Conservation (phyloP, 2,329 filamentous ascomycete species). For the Emmonsiellopsis sp. region DNA sequence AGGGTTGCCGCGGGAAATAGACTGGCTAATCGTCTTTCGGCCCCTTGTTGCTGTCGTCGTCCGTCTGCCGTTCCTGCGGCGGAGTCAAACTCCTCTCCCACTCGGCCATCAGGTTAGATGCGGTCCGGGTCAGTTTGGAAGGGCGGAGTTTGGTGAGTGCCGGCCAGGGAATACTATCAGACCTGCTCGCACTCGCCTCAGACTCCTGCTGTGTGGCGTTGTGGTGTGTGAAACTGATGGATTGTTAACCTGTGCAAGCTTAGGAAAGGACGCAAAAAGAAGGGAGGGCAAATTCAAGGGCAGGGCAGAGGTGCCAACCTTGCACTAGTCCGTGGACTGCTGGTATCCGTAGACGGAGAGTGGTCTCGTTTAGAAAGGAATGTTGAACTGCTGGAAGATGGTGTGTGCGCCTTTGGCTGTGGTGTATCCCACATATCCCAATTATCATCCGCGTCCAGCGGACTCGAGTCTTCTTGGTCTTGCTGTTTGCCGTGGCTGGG, state of each 20-base stretch:
- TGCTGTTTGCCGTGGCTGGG: slow-evolving; percentile 19
- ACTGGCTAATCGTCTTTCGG: not conserved
- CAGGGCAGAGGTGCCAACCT: slow-evolving; percentile 34
- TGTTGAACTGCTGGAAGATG: slow-evolving; percentile 40
- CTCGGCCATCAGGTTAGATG: slow-evolving; percentile 79
- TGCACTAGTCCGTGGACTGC: slow-evolving; percentile 45
- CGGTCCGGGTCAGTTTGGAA: slow-evolving; percentile 68
- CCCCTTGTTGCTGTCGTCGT: not conserved
- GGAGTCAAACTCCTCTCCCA: slow-evolving; percentile 73
- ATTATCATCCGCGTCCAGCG: slow-evolving; percentile 39
- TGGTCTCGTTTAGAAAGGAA: slow-evolving; percentile 39
- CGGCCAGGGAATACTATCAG: slow-evolving; percentile 50
- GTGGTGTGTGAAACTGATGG: slow-evolving; percentile 29
- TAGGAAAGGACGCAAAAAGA: not conserved
- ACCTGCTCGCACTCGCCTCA: slow-evolving; percentile 21
- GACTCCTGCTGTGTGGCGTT: slow-evolving; percentile 18
- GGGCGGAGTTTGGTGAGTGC: slow-evolving; percentile 63
- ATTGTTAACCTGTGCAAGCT: slow-evolving; percentile 5
- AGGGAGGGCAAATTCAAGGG: slow-evolving; percentile 7
- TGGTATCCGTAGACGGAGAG: slow-evolving; percentile 35
- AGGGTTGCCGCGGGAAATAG: too few relatives aligned
- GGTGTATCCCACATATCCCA: slow-evolving; percentile 51
- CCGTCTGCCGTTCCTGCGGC: not conserved
- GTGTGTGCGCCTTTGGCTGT: slow-evolving; percentile 28
- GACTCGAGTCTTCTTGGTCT: slow-evolving; percentile 22